Percentiles rank a stretch among this genome's conserved stretches.
These are phyloP conservation scores for Fragilaria radians DNA, from an alignment of 108 stramenopile species.

Conservation along the genomic window DNA sequence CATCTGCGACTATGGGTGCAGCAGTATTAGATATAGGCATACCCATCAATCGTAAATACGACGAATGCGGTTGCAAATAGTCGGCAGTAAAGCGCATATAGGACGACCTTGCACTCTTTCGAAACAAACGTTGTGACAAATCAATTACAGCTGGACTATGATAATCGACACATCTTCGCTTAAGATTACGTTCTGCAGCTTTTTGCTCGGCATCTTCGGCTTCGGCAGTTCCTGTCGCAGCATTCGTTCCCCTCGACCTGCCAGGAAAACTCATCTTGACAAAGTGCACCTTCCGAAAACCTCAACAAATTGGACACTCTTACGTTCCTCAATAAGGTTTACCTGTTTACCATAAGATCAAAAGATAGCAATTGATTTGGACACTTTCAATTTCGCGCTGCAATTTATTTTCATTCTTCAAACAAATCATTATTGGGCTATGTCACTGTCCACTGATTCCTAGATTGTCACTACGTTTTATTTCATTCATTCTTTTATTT, in stretches of 20 bases:
- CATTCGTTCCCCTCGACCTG: not conserved
- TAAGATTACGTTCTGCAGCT: constrained; percentile 60
- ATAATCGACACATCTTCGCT: constrained; percentile 76
- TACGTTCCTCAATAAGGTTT: too few species aligned
- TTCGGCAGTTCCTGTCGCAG: not conserved
- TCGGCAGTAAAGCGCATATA: constrained; percentile 32
- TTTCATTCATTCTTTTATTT: too few species aligned
- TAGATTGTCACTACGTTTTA: too few species aligned
- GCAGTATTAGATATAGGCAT: constrained; percentile 51
- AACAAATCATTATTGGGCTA: too few species aligned
- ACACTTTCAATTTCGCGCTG: too few species aligned
- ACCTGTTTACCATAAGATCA: too few species aligned
- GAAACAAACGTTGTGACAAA: constrained; percentile 60
- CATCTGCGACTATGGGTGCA: constrained; percentile 36
- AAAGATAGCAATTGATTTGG: too few species aligned
- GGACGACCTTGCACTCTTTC: constrained; percentile 45
- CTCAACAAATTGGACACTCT: too few species aligned
- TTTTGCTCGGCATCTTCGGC: constrained; percentile 57
- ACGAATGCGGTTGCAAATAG: constrained; percentile 70
- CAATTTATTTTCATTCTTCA: too few species aligned
- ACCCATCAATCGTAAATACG: constrained; percentile 63
- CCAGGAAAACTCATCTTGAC: constrained; percentile 1
- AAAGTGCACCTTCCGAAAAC: too few species aligned
- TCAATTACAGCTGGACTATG: constrained; percentile 73
- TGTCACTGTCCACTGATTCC: too few species aligned